Percentiles rank a stretch among this genome's conserved stretches.
phyloP scores from a whole-genome alignment of 2,329 filamentous ascomycete species.

The Ascochyta fabae region DNA sequence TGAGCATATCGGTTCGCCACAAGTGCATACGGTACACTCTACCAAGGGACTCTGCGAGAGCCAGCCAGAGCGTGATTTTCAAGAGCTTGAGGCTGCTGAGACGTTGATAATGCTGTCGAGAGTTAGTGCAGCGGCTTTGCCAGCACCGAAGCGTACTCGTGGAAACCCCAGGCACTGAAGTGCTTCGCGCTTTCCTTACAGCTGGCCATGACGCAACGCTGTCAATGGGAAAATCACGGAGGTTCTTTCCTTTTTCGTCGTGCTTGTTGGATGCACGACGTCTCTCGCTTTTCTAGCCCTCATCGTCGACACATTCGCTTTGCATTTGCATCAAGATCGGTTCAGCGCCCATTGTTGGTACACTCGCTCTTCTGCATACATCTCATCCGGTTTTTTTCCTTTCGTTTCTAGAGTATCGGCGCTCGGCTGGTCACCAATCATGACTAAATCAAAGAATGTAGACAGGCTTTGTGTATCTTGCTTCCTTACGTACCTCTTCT shows the following conservation, averaged over 20 bases:
- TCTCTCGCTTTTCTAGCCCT: slow-evolving; percentile 17
- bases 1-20: not conserved
- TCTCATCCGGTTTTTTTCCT: not conserved
- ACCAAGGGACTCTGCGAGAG: too few species aligned
- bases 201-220: not conserved
- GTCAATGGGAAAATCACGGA: not conserved
- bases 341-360: slow-evolving; percentile 7
- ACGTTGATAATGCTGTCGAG: slow-evolving; percentile 42
- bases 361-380: slow-evolving; percentile 12
- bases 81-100: slow-evolving; percentile 42
- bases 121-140: slow-evolving; percentile 27
- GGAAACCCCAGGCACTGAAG: slow-evolving; percentile 31
- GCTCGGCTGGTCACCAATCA: too few species aligned
- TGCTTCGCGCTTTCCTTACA: slow-evolving; percentile 1
- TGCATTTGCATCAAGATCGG: too few species aligned
- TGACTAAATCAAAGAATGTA: not conserved
- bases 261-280: not conserved
- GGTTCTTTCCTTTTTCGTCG: not conserved
- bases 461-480: not conserved
- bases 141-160: slow-evolving; percentile 39
- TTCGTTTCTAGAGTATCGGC: not conserved
- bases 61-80: not conserved
- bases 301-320: slow-evolving; percentile 16
- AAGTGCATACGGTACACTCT: not conserved
- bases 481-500: not conserved